phyloP scores from a whole-genome alignment of 768 basidiomycete genomes.

The Psilocybe azurescens region DNA sequence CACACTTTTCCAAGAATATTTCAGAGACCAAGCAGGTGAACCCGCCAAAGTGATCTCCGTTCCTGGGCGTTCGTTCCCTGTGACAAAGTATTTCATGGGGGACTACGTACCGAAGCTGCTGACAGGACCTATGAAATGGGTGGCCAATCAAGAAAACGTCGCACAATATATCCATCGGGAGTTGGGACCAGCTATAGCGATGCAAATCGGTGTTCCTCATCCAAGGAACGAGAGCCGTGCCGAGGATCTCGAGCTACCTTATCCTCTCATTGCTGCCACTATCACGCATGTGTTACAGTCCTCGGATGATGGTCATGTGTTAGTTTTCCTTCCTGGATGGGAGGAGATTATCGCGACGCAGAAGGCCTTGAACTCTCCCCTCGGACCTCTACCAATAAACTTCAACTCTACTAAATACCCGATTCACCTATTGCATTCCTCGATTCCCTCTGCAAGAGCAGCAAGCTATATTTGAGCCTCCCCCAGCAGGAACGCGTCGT shows the following conservation, averaged over 20 bases:
- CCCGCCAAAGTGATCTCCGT: constrained; percentile 78
- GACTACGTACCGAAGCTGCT: constrained; percentile 66
- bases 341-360: constrained; percentile 85
- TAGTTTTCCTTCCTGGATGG: constrained; percentile 94
- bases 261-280: constrained; percentile 79
- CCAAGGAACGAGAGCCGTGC: constrained; percentile 28
- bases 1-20: constrained; percentile 87
- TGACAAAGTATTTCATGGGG: constrained; percentile 80
- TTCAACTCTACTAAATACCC: constrained; percentile 62
- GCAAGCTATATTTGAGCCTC: constrained; percentile 87
- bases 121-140: constrained; percentile 55
- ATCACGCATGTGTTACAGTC: constrained; percentile 76
- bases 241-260: constrained; percentile 78
- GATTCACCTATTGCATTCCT: constrained; percentile 88
- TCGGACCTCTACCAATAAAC: constrained; percentile 57
- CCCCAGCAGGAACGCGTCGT: constrained; percentile 76
- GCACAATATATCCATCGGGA: constrained; percentile 76
- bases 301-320: constrained; percentile 83
- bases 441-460: constrained; percentile 89
- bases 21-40: constrained; percentile 61
- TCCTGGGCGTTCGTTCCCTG: constrained; percentile 93
- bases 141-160: constrained; percentile 74
- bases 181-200: constrained; percentile 42
- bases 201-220: constrained; percentile 30
- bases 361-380: constrained; percentile 56